phyloP scores from a whole-genome alignment of 2,329 filamentous ascomycete genomes.

The Colletotrichum abscissum region DNA sequence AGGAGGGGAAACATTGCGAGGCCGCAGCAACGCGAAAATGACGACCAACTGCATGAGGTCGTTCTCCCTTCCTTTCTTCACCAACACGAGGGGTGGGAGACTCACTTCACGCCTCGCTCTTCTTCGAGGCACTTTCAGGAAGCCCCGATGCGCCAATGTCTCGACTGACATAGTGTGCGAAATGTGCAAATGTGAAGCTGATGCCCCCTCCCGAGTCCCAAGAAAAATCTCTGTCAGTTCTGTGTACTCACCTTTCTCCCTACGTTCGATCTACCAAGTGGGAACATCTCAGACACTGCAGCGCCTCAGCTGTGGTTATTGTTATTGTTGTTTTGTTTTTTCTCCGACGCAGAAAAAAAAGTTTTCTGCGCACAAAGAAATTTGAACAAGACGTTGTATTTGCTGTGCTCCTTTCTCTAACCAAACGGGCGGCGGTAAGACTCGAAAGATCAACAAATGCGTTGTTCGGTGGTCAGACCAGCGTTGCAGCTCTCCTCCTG shows the following conservation, averaged over 20 bases:
- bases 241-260: constrained; percentile 27
- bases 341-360: background rate
- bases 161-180: background rate
- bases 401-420: background rate
- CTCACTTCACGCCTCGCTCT: background rate
- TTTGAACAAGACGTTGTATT: background rate
- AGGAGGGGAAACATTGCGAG: constrained; percentile 18
- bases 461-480: background rate
- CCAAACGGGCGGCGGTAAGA: background rate
- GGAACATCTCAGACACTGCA: constrained; percentile 25
- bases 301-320: constrained; percentile 8
- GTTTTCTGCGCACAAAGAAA: constrained; percentile 3
- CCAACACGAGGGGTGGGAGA: constrained; percentile 22
- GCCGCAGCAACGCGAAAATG: background rate
- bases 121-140: constrained; percentile 5
- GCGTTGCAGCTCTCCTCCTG: background rate
- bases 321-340: constrained; percentile 19
- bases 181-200: constrained; percentile 1
- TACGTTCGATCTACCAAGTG: constrained; percentile 31
- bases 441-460: background rate
- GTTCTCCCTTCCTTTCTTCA: constrained; percentile 31
- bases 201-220: background rate
- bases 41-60: constrained; percentile 13
- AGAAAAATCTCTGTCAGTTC: background rate
- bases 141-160: constrained; percentile 24